Conservation (phyloP, 495 filamentous ascomycete genomes). For the Talaromyces ruber region DNA sequence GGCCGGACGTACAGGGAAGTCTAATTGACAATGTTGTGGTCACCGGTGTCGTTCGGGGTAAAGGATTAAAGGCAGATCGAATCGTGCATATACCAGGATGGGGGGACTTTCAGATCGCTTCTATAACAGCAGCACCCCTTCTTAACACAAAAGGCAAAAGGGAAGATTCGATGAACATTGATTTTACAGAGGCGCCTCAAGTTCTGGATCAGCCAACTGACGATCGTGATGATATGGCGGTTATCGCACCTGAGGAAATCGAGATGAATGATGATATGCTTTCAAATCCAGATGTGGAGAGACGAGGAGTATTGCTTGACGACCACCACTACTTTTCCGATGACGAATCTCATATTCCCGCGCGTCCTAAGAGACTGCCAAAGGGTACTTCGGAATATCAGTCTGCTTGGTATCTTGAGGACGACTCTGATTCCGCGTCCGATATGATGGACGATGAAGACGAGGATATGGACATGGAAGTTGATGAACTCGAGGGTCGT, state of each 20-base stretch:
- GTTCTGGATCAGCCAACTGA: slow-evolving; percentile 60
- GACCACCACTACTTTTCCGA: slow-evolving; percentile 98
- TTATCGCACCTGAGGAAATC: slow-evolving; percentile 76
- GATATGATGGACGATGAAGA: slow-evolving; percentile 64
- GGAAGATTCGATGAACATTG: slow-evolving; percentile 62
- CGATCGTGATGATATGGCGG: slow-evolving; percentile 73
- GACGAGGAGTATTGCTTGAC: slow-evolving; percentile 82
- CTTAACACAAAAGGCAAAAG: slow-evolving; percentile 42
- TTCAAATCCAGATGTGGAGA: slow-evolving; percentile 44
- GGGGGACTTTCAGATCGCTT: slow-evolving; percentile 91
- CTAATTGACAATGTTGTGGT: slow-evolving; percentile 52
- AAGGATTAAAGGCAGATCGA: slow-evolving; percentile 78
- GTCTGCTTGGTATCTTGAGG: slow-evolving; percentile 83
- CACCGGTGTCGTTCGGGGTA: slow-evolving; percentile 83
- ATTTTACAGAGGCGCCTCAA: slow-evolving; percentile 40
- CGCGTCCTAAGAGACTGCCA: slow-evolving; percentile 65
- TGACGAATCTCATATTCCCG: slow-evolving; percentile 58
- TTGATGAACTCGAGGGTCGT: slow-evolving; percentile 38
- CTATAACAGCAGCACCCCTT: slow-evolving; percentile 66
- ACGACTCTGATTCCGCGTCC: slow-evolving; percentile 79
- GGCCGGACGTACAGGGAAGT: slow-evolving; percentile 43
- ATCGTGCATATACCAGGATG: slow-evolving; percentile 87
- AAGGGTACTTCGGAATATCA: slow-evolving; percentile 92
- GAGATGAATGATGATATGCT: slow-evolving; percentile 63
- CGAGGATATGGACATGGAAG: slow-evolving; percentile 39